Evolutionary conservation across 148 eudicot genomes (phyloP).

Genomic region (Hydrangea macrophylla): DNA sequence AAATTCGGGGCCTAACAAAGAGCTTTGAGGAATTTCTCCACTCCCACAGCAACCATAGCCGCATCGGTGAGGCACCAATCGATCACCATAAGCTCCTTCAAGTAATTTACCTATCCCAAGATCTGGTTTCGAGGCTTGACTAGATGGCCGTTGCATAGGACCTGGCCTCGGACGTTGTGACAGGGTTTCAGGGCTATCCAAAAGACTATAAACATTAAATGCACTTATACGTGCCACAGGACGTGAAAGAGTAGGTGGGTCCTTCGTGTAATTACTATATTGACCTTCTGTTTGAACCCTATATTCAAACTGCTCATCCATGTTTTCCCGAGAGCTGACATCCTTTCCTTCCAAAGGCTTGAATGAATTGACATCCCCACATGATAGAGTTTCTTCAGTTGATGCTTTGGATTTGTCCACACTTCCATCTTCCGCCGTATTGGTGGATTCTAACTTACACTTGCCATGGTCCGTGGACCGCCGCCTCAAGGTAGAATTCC

Average conservation of each 20-base stretch:
- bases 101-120: constrained; percentile 40
- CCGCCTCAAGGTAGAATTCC: constrained; percentile 67
- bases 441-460: constrained; percentile 18
- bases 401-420: constrained; percentile 51
- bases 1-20: too few species aligned
- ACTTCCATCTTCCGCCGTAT: too few species aligned
- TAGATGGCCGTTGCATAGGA: constrained; percentile 18
- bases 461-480: constrained; percentile 28
- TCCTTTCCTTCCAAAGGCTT: constrained; percentile 39
- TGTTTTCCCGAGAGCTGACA: constrained; percentile 30
- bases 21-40: too few species aligned
- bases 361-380: constrained; percentile 47
- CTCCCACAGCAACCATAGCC: too few species aligned
- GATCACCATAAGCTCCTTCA: constrained; percentile 38
- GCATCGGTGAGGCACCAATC: too few species aligned
- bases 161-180: constrained; percentile 17
- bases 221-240: constrained; percentile 57
- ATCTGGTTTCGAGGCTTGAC: constrained; percentile 31
- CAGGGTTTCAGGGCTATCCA: too few species aligned
- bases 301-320: constrained; percentile 19
- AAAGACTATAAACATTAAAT: constrained; percentile 35
- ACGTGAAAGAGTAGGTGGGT: constrained; percentile 36
- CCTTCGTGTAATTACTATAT: too few species aligned
- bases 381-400: constrained; percentile 57
- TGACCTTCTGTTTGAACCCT: too few species aligned